Evolutionary conservation across 2,329 filamentous ascomycete species (phyloP).

Genomic region (Paracorniculantispora psalliotae): DNA sequence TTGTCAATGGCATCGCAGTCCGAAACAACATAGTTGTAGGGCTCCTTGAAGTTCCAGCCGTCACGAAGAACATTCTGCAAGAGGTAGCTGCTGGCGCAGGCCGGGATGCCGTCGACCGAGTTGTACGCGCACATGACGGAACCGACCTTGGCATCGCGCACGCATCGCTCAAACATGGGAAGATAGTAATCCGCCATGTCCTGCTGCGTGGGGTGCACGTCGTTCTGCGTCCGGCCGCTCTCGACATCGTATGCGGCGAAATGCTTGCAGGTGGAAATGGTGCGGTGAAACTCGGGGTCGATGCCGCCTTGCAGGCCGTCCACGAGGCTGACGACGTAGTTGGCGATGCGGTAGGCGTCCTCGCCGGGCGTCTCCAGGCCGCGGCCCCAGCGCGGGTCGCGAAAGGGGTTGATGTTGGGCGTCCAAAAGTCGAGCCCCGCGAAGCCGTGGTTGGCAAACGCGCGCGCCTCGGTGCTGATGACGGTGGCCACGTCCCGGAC

Average conservation of each 20-base stretch:
- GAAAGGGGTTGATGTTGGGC: conserved; percentile 63
- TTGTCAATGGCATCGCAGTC: conserved; percentile 62
- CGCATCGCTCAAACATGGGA: conserved; percentile 60
- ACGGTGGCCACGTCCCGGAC: conserved; percentile 52
- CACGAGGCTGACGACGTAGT: conserved; percentile 49
- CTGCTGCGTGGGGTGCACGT: conserved; percentile 53
- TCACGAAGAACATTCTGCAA: conserved; percentile 59
- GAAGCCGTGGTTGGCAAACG: conserved; percentile 57
- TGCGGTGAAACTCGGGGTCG: conserved; percentile 23
- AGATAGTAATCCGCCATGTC: conserved; percentile 66
- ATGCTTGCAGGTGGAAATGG: conserved; percentile 56
- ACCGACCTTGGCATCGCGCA: conserved; percentile 49
- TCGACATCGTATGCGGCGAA: conserved; percentile 56
- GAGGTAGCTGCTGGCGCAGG: conserved; percentile 59
- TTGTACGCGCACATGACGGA: conserved; percentile 63
- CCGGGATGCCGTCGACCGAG: conserved; percentile 59
- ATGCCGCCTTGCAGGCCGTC: conserved; percentile 43
- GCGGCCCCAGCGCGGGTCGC: conserved; percentile 58
- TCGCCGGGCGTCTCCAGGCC: conserved; percentile 58
- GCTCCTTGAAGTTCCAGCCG: conserved; percentile 58
- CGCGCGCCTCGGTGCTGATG: conserved; percentile 56
- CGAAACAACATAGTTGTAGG: conserved; percentile 58
- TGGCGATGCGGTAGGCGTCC: conserved; percentile 45
- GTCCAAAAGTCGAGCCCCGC: conserved; percentile 58
- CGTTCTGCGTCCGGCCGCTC: conserved; percentile 46